phyloP scores from a whole-genome alignment of 768 basidiomycete species.

The Mycena haematopus region DNA sequence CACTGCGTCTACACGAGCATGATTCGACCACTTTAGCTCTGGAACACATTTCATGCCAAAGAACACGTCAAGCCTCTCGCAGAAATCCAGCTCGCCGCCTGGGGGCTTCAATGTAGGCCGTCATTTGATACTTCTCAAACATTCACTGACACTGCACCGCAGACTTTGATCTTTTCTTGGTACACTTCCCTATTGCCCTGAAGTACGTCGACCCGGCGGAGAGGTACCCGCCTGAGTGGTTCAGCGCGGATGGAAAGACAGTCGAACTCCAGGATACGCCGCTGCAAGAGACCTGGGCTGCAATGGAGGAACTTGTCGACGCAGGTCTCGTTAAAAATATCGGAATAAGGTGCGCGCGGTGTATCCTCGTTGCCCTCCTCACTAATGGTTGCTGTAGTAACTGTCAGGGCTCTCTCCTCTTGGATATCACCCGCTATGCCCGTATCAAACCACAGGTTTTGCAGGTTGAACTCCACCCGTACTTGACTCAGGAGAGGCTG shows the following conservation, averaged over 20 bases:
- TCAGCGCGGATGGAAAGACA: slow-evolving; percentile 65
- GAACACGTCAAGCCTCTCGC: slow-evolving; percentile 67
- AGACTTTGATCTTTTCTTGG: slow-evolving; percentile 81
- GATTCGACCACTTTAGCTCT: slow-evolving; percentile 52
- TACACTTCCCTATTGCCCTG: slow-evolving; percentile 90
- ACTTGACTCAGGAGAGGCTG: slow-evolving; percentile 66
- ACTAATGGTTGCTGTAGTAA: slow-evolving; percentile 55
- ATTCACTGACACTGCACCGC: background rate
- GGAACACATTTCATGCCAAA: slow-evolving; percentile 88
- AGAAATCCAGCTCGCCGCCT: slow-evolving; percentile 72
- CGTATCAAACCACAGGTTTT: slow-evolving; percentile 72
- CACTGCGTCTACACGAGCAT: background rate
- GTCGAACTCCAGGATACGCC: slow-evolving; percentile 57
- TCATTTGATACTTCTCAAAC: background rate
- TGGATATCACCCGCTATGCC: slow-evolving; percentile 82
- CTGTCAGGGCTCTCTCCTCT: slow-evolving; percentile 70
- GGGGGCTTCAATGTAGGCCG: slow-evolving; percentile 66
- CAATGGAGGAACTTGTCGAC: slow-evolving; percentile 81
- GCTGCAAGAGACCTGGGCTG: slow-evolving; percentile 83
- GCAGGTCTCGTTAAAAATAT: slow-evolving; percentile 77
- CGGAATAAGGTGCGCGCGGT: slow-evolving; percentile 63
- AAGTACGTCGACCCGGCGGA: slow-evolving; percentile 78
- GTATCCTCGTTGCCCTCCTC: background rate
- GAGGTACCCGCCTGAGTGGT: slow-evolving; percentile 87
- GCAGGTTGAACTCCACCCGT: slow-evolving; percentile 77